phyloP scores from a whole-genome alignment of 225 moss, liverwort and hornwort species.

The Sphagnum contortum region DNA sequence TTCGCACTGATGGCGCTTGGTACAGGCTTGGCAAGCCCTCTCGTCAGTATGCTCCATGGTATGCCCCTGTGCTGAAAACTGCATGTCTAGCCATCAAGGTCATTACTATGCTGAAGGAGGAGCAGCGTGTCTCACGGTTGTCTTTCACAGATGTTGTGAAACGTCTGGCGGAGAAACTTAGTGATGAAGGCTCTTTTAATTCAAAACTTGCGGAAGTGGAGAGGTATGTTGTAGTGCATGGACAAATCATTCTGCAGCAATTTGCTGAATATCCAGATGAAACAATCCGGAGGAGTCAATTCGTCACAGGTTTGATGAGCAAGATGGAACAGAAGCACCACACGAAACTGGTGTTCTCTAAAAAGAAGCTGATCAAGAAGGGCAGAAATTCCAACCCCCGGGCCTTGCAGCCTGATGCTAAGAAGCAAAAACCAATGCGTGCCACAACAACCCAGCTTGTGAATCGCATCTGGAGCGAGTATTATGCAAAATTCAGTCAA shows the following conservation, averaged over 20 bases:
- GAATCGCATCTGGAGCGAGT: conserved; percentile 74
- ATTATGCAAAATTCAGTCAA: conserved; percentile 34
- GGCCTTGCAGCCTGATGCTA: conserved; percentile 63
- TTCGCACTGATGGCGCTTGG: conserved; percentile 92
- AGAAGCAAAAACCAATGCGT: conserved; percentile 87
- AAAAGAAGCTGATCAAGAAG: conserved; percentile 51
- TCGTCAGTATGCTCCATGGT: conserved; percentile 66
- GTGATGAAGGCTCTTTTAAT: conserved; percentile 49
- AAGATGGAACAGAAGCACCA: conserved; percentile 91
- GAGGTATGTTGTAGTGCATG: conserved; percentile 88
- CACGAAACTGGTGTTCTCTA: conserved; percentile 55
- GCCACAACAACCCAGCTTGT: conserved; percentile 84
- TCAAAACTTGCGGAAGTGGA: conserved; percentile 64
- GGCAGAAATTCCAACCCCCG: conserved; percentile 84
- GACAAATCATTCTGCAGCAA: conserved; percentile 88
- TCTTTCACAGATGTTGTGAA: conserved; percentile 79
- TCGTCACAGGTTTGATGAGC: conserved; percentile 52
- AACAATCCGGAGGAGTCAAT: conserved; percentile 59
- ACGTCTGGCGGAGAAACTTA: conserved; percentile 46
- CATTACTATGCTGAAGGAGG: conserved; percentile 80
- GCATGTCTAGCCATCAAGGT: conserved; percentile 71
- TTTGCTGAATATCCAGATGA: conserved; percentile 87
- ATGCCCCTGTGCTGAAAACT: conserved; percentile 63
- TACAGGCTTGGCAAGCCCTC: conserved; percentile 90
- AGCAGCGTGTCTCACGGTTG: conserved; percentile 71